Base-by-base conservation (phyloP, 257 asterid genomes). In the Paraleonurus japonicus region DNA sequence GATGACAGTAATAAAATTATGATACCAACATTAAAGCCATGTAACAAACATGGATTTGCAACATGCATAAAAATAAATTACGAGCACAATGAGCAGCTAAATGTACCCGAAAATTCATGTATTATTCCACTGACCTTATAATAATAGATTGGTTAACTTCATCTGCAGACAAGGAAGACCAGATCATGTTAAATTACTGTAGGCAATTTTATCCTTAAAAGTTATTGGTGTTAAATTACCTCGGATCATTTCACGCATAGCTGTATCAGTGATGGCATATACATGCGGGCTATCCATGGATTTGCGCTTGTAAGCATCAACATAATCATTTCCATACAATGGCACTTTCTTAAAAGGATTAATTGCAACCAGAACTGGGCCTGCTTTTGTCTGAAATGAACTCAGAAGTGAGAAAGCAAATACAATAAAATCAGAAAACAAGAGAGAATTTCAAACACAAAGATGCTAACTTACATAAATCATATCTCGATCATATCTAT, bases 121-220 rank as follows among this genome's bases (percentile, higher is more conserved):
- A 72, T 61, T 54, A 43, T 64, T 26, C 47, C 63, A 71, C 95
- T 81, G 61, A 92, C 99, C 99, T 95, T 84, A 95, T 95, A 65
- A 95, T 89, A 80, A 95, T 92, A 58, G 99, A 95, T 78, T 95
- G 99, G 77, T 89, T 95, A 62, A 92, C 96, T 89, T 95, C 99
- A 88, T 92, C 99, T 95, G 99, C 85, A 78, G 61, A 75, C 16
- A 64, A 65, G 55, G 57, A 71, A 80, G 73, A 75, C 22, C 65
- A 81, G 63, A 83, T 45, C 7, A 54, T 76, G 61, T 50, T 74
- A 84, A 75, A 75, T 61, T 79, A 57, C 59, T 47, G 64, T 19
- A 67, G 61, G 69, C 50, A 60, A 72, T 73, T 37, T 22, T 66
- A 27, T 65, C 23, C 43, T 58, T 32, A 20, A 47, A 66, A 66